These are phyloP conservation scores for Triticum urartu DNA, from an alignment of 176 grass and related monocot genomes.

Conservation along the genomic window DNA sequence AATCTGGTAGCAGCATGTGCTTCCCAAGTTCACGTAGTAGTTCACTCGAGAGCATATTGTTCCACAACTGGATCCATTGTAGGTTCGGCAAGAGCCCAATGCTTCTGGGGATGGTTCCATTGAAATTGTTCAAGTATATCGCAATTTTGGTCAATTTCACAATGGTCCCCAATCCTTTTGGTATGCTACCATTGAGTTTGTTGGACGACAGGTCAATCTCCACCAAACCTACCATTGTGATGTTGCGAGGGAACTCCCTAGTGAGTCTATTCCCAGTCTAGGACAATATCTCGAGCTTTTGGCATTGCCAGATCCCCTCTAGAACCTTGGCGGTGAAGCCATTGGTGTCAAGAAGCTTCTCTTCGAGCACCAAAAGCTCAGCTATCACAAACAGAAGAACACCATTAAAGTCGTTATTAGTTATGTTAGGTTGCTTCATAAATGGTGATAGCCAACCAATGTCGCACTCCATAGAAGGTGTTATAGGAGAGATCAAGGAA, in stretches of 20 bases:
- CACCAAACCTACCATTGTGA: not conserved
- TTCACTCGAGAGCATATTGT: constrained; percentile 39
- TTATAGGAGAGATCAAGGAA: too few relatives aligned
- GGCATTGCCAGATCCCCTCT: constrained; percentile 30
- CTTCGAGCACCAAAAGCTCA: too few relatives aligned
- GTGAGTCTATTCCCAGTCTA: constrained; percentile 20
- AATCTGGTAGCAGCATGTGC: constrained; percentile 41
- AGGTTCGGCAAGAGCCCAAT: constrained; percentile 42
- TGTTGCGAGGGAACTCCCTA: not conserved
- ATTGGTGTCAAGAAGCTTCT: too few relatives aligned
- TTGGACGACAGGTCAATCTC: constrained; percentile 53
- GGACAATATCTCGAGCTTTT: constrained; percentile 28
- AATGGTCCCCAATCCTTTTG: constrained; percentile 27
- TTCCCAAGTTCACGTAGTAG: constrained; percentile 53
- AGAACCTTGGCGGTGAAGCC: constrained; percentile 39
- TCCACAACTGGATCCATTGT: constrained; percentile 21
- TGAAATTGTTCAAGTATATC: constrained; percentile 45
- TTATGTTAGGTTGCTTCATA: too few relatives aligned
- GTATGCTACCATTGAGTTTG: constrained; percentile 43
- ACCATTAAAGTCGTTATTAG: too few relatives aligned
- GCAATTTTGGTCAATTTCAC: constrained; percentile 21
- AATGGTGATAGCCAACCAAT: too few relatives aligned
- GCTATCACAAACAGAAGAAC: too few relatives aligned
- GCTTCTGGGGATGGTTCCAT: constrained; percentile 42
- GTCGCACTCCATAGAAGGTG: too few relatives aligned